Conservation (phyloP, 169 alveolate species). For the Cystoisospora suis region DNA sequence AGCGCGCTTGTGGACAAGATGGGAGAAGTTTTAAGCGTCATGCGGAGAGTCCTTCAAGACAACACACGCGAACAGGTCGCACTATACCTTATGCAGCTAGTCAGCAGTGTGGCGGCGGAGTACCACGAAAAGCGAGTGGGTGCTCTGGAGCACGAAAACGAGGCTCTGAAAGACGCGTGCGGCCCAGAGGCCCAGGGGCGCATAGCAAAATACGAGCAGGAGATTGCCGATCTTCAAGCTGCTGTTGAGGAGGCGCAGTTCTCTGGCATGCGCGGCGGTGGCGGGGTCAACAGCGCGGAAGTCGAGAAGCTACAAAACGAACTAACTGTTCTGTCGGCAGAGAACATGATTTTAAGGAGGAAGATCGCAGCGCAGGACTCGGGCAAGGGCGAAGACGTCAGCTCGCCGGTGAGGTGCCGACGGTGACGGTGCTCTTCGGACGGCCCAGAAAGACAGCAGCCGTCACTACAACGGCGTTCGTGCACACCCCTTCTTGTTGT, state of each 20-base stretch:
- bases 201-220: background rate
- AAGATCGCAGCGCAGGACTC: background rate
- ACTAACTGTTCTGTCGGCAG: slow-evolving; percentile 14
- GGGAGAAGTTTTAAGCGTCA: background rate
- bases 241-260: background rate
- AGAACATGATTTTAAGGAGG: slow-evolving; percentile 16
- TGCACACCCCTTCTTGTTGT: too few relatives aligned
- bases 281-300: background rate
- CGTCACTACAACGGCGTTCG: too few relatives aligned
- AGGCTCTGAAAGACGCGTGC: slow-evolving; percentile 26
- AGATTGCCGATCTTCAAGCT: slow-evolving; percentile 8
- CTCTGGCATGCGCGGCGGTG: background rate
- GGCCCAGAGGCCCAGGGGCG: background rate
- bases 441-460: too few relatives aligned
- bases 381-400: background rate
- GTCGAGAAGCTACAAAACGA: slow-evolving; percentile 9
- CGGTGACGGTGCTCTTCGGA: background rate
- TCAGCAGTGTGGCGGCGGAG: background rate
- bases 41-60: background rate
- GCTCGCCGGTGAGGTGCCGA: background rate
- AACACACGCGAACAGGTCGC: slow-evolving; percentile 25
- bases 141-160: slow-evolving; percentile 17
- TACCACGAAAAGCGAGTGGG: background rate
- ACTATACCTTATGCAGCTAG: background rate
- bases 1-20: background rate